Evolutionary conservation across 2,329 filamentous ascomycete genomes (phyloP), one percentile per base, ranked within the genome.

Genomic region (Exophiala viscosa): DNA sequence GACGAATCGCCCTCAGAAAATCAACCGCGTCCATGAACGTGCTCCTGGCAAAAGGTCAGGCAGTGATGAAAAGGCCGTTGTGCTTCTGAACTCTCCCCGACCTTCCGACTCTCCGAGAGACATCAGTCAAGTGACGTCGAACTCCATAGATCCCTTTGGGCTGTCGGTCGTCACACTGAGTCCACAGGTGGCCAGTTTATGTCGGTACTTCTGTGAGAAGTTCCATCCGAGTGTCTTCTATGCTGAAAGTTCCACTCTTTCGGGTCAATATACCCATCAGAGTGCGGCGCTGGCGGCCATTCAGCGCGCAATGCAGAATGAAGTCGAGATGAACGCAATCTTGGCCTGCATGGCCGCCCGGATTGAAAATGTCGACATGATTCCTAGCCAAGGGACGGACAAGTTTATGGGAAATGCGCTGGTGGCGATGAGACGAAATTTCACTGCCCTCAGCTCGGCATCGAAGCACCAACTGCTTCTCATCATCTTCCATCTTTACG

Each of bases 241-340:
- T 40, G 58, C 56, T 9, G 58, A 60, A 39, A 56, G 47, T n/a
- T 51, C 52, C 51, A 49, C 55, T 17, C 49, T 40, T 3, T 40
- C 52, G 31, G 55, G 54, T 8, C 50, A 48, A 3, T 60, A 60
- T 45, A 58, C 55, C 10, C 47, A 59, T 45, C 51, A 59, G 41
- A 50, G 50, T 28, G 50, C 58, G 14, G 50, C 55, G 1, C 20
- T 45, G 18, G 50, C 50, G 15, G 50, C 56, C n/a, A 45, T 59
- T 10, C 46, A 43, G 41, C 50, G 56, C 7, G 56, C 56, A 33
- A 59, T 59, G 55, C 53, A 57, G 34, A 59, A 51, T 20, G 58
- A 60, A 35, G 55, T 60, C 6, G 58, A 60, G 39, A 60, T 60
- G 58, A 59, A 58, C 39, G 58, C 58, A 5, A 58, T 60, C 45